These are phyloP conservation scores for Naganishia liquefaciens DNA, from an alignment of 1,284 basidiomycete genomes.

Conservation along the genomic window DNA sequence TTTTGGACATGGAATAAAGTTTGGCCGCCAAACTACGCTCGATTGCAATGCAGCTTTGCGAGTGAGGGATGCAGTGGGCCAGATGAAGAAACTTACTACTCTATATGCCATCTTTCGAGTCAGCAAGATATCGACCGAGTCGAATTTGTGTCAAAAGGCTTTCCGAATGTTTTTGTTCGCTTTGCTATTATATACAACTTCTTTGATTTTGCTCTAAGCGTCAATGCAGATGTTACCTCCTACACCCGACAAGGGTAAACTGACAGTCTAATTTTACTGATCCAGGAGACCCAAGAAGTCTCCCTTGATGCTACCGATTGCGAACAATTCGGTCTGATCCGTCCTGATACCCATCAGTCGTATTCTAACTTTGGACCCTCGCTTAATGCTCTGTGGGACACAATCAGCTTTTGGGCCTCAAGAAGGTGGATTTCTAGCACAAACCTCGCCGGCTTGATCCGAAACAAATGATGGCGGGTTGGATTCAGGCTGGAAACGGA, in stretches of 20 bases:
- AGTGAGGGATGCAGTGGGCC: too few relatives aligned
- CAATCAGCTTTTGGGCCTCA: background rate
- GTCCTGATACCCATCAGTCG: slow-evolving; percentile 97
- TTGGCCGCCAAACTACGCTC: too few relatives aligned
- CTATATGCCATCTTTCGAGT: too few relatives aligned
- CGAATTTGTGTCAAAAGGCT: background rate
- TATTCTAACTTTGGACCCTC: slow-evolving; percentile 85
- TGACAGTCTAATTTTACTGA: slow-evolving; percentile 14
- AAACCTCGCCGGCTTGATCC: slow-evolving; percentile 34
- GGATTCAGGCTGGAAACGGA: slow-evolving; percentile 32
- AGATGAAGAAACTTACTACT: too few relatives aligned
- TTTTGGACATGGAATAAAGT: too few relatives aligned
- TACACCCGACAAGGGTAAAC: background rate
- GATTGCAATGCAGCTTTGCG: too few relatives aligned
- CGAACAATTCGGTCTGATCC: slow-evolving; percentile 97
- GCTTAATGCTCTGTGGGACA: slow-evolving; percentile 66
- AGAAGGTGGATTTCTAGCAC: background rate
- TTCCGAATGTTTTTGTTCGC: slow-evolving; percentile 9
- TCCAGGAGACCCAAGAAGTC: slow-evolving; percentile 83
- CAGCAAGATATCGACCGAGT: too few relatives aligned
- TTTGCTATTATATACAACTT: slow-evolving; percentile 27
- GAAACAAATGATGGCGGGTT: slow-evolving; percentile 35
- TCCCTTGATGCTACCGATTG: slow-evolving; percentile 91
- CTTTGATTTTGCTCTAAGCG: slow-evolving; percentile 11
- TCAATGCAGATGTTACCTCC: background rate